Conservation (phyloP, 345 rosid species). For the Salix caprea region DNA sequence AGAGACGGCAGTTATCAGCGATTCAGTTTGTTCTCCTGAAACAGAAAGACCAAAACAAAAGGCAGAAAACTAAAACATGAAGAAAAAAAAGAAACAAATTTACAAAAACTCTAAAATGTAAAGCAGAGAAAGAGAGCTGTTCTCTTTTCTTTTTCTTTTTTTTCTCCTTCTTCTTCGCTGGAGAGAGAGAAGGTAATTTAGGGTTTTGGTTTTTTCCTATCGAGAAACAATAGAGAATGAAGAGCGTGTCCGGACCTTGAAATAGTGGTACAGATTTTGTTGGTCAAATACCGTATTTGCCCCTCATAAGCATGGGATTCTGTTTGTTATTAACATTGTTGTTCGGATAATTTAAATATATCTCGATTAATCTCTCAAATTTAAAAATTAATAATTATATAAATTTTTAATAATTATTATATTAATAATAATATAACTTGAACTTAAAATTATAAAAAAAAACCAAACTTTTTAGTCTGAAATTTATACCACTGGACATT, state of each 20-base stretch:
- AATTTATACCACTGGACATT: too few species aligned
- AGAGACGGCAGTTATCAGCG: neutral
- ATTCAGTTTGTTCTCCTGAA: neutral
- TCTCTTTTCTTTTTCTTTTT: neutral
- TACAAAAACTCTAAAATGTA: slow-evolving; percentile 10
- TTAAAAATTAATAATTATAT: too few species aligned
- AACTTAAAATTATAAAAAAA: too few species aligned
- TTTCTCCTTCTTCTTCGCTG: neutral
- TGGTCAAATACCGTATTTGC: slow-evolving; percentile 18
- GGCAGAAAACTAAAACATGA: slow-evolving; percentile 1
- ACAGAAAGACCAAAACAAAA: slow-evolving; percentile 17
- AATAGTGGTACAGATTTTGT: neutral
- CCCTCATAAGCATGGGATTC: neutral
- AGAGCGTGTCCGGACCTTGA: neutral
- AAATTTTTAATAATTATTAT: too few species aligned
- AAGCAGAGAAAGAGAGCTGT: neutral
- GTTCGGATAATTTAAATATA: too few species aligned
- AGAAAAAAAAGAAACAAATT: slow-evolving; percentile 10
- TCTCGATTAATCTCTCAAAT: too few species aligned
- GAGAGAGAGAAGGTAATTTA: slow-evolving; percentile 18
- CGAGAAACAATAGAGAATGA: neutral
- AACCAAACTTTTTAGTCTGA: too few species aligned
- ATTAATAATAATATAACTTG: too few species aligned
- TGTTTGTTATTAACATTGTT: too few species aligned
- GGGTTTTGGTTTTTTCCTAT: slow-evolving; percentile 33